Conservation (phyloP, 352 stramenopile genomes). For the Phytophthora rubi region DNA sequence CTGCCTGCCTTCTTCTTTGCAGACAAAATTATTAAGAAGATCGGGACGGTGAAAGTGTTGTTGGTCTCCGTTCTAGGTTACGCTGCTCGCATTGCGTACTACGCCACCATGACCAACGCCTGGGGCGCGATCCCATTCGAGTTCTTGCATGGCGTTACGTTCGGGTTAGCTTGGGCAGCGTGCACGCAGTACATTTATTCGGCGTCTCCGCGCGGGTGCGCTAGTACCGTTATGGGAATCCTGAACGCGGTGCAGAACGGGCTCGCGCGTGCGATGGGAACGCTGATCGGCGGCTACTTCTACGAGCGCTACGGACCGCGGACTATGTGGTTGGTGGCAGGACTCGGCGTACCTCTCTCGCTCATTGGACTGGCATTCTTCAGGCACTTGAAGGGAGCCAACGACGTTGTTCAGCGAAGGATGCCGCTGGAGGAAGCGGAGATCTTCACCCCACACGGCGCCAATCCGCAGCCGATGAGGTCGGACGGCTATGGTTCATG, state of each 20-base stretch:
- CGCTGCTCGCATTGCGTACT: conserved; percentile 51
- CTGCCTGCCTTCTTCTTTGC: conserved; percentile 61
- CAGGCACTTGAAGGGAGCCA: conserved; percentile 11
- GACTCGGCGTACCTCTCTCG: conserved; percentile 30
- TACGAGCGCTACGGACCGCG: conserved; percentile 54
- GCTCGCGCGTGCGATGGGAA: conserved; percentile 45
- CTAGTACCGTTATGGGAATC: conserved; percentile 58
- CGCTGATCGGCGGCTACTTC: conserved; percentile 55
- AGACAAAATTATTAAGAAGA: conserved; percentile 44
- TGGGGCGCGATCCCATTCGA: conserved; percentile 59
- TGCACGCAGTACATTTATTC: conserved; percentile 59
- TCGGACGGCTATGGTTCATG: conserved; percentile 2
- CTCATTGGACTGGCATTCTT: conserved; percentile 17
- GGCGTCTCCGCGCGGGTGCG: conserved; percentile 34
- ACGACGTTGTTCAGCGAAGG: not conserved
- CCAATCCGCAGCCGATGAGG: conserved; percentile 11
- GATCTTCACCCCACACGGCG: conserved; percentile 16
- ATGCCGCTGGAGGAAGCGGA: conserved; percentile 5
- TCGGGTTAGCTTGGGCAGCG: conserved; percentile 49
- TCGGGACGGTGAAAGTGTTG: conserved; percentile 50
- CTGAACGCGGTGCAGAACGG: conserved; percentile 61
- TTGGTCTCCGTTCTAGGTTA: conserved; percentile 51
- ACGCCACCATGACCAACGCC: conserved; percentile 53
- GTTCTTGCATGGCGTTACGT: conserved; percentile 57
- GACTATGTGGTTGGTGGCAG: conserved; percentile 54